phyloP scores from a whole-genome alignment of 2,329 filamentous ascomycete species.

The Colletotrichum tabaci region DNA sequence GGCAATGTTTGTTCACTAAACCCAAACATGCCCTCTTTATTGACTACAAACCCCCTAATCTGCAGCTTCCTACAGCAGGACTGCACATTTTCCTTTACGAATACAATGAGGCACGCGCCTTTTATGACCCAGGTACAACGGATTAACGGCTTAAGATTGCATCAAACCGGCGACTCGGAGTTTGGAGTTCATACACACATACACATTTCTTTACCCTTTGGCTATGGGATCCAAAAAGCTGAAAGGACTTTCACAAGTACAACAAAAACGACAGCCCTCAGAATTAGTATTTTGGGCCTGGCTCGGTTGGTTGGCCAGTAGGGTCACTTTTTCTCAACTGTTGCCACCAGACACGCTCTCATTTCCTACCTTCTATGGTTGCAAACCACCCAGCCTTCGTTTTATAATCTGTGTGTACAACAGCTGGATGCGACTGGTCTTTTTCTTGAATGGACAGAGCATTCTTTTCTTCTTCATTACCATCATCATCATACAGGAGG shows the following conservation, averaged over 20 bases:
- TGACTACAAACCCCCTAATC: conserved; percentile 22
- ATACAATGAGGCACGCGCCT: conserved; percentile 32
- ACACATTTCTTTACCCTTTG: conserved; percentile 30
- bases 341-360: conserved; percentile 4
- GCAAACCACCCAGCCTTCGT: conserved; percentile 3
- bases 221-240: conserved; percentile 22
- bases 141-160: conserved; percentile 43
- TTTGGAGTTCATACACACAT: conserved; percentile 39
- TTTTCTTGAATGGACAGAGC: conserved; percentile 16
- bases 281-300: conserved; percentile 31
- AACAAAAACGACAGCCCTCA: conserved; percentile 27
- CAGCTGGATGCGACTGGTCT: conserved; percentile 11
- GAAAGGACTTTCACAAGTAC: conserved; percentile 29
- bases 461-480: conserved; percentile 15
- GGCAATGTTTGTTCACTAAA: neutral
- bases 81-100: conserved; percentile 31
- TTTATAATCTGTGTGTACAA: conserved; percentile 23
- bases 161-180: conserved; percentile 42
- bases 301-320: conserved; percentile 30
- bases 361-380: conserved; percentile 4
- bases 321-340: conserved; percentile 7
- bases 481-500: conserved; percentile 27
- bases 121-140: conserved; percentile 37
- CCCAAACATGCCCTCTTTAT: conserved; percentile 3
- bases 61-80: neutral